A percentile compares a stretch with the other conserved stretches of the same genome.
These are phyloP conservation scores for Blepharisma stoltei DNA, from an alignment of 73 alveolate species.

Conservation along the genomic window DNA sequence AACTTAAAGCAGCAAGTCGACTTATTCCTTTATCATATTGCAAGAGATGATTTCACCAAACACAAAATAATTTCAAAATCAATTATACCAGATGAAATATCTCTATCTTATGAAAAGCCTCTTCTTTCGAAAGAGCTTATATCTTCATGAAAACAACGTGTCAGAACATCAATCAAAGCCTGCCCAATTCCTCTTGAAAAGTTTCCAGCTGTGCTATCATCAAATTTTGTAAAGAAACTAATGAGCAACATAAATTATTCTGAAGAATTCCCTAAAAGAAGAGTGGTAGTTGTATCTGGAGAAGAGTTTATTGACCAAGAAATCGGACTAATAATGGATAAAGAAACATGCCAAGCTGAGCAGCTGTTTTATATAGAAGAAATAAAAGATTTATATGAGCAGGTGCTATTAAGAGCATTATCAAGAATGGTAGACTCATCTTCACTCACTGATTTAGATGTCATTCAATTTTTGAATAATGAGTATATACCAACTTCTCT, in stretches of 20 bases:
- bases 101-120: neutral
- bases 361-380: conserved; percentile 1
- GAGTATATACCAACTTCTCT: too few species aligned
- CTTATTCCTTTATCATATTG: too few species aligned
- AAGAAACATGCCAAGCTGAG: conserved; percentile 1
- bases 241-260: too few species aligned
- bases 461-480: too few species aligned
- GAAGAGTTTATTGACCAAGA: neutral
- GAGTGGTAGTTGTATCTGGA: neutral
- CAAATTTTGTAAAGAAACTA: too few species aligned
- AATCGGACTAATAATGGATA: neutral
- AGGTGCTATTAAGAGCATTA: neutral
- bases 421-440: too few species aligned
- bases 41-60: too few species aligned
- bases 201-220: neutral
- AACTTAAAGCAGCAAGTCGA: too few species aligned
- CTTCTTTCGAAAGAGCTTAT: neutral
- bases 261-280: neutral
- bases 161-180: neutral
- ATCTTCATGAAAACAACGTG: neutral
- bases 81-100: too few species aligned
- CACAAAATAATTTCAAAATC: too few species aligned
- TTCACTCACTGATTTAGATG: too few species aligned
- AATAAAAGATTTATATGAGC: conserved; percentile 4
- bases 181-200: neutral